Base-by-base conservation (phyloP, 169 alveolate species). In the Eimeria acervulina region DNA sequence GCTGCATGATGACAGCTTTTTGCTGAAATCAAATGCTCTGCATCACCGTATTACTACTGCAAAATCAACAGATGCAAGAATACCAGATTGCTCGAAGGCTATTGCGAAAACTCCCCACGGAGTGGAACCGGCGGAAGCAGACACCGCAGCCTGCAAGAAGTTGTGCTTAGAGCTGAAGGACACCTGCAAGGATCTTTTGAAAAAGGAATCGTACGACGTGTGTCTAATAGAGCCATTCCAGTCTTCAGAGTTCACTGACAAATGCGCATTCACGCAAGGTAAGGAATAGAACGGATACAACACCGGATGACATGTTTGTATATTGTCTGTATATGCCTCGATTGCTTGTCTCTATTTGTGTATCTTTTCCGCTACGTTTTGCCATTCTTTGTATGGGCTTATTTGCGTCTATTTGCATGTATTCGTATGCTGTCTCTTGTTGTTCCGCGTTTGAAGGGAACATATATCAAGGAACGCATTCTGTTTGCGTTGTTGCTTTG, bases 31-130 rank as follows among this genome's bases (percentile, higher is more conserved):
- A 55, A 55, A 17, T 17, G 66, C 15, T 10, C n/a, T 55, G 66
- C 5, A 55, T 12, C n/a, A 17, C 26, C 66, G 10, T 68, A 21
- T 76, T 33, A 40, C 0, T 76, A 70, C 1, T 28, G 8, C 23
- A 51, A 31, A 13, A 70, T 21, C 31, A 70, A 44, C 91, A 78
- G 91, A 83, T 44, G 44, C 76, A 31, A 38, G 47, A n/a, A 38
- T 83, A 10, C 91, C 91, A 3, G 91, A 83, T 31, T 83, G 91
- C 91, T 47, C 91, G 33, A 52, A 23, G 72, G 91, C 51, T 17
- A 17, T 83, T 26, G 72, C 91, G 4, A 83, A 52, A 4, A 47
- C 51, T 13, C 36, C 91, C n/a, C 4, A 44, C 13, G 91, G 91
- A 21, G 28, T 52, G 23, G 28, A 51, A 2, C 91, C 91, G 15